A percentile compares a stretch with the other conserved stretches of the same genome.
These are phyloP conservation scores for Tetrahymena elliotti DNA, from an alignment of 73 alveolate species.

Conservation along the genomic window DNA sequence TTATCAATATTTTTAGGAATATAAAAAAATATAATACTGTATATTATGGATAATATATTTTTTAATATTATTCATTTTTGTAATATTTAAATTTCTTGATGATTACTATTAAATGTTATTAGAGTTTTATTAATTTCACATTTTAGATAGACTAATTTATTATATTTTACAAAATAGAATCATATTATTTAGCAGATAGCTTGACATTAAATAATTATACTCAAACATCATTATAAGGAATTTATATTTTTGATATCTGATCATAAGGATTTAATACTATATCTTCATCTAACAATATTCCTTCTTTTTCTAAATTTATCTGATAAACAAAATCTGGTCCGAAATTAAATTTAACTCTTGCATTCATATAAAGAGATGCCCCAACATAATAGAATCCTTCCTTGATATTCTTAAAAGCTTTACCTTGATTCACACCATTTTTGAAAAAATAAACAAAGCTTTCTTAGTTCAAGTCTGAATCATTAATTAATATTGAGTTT, in stretches of 20 bases:
- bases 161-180: too few species aligned
- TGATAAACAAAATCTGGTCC: not conserved
- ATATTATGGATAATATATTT: too few species aligned
- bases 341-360: not conserved
- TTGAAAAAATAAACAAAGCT: not conserved
- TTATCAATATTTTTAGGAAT: too few species aligned
- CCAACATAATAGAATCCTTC: not conserved
- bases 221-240: not conserved
- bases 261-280: not conserved
- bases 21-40: too few species aligned
- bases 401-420: not conserved
- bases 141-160: too few species aligned
- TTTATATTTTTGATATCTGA: not conserved
- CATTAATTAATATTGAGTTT: not conserved
- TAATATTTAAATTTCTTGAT: too few species aligned
- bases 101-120: too few species aligned
- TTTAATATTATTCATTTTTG: too few species aligned
- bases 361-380: not conserved
- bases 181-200: too few species aligned
- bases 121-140: too few species aligned
- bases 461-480: not conserved
- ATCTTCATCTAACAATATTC: not conserved
- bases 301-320: not conserved
- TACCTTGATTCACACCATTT: not conserved
- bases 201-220: too few species aligned